Conservation (phyloP, 2,329 filamentous ascomycete species). For the Rosellinia necatrix region DNA sequence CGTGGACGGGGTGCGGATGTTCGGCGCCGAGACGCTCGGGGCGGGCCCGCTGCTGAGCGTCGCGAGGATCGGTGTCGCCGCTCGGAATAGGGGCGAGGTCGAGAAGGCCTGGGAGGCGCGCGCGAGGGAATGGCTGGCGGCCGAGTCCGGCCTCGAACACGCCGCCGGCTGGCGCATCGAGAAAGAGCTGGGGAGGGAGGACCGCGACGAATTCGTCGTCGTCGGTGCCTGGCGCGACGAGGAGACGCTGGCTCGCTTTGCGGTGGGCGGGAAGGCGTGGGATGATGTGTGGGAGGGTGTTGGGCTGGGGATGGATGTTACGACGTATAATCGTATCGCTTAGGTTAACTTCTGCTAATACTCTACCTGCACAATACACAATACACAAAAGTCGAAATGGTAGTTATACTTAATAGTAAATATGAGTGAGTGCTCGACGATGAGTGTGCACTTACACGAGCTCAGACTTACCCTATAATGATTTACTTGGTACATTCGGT, state of each 20-base stretch:
- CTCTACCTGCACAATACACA: too few relatives aligned
- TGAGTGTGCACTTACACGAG: too few relatives aligned
- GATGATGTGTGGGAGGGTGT: constrained; percentile 14
- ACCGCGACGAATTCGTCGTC: constrained; percentile 26
- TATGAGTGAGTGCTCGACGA: too few relatives aligned
- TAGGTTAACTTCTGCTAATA: too few relatives aligned
- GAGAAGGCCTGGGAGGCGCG: constrained; percentile 18
- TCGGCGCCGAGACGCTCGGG: constrained; percentile 12
- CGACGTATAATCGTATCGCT: constrained; percentile 20
- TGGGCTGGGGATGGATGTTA: constrained; percentile 16
- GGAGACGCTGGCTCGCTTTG: constrained; percentile 10
- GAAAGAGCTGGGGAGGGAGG: constrained; percentile 25
- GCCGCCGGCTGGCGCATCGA: constrained; percentile 31
- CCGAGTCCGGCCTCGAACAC: constrained; percentile 15
- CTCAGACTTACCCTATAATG: too few relatives aligned
- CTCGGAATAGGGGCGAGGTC: constrained; percentile 10
- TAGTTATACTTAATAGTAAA: too few relatives aligned
- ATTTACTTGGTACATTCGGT: too few relatives aligned
- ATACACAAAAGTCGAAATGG: too few relatives aligned
- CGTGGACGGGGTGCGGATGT: constrained; percentile 19
- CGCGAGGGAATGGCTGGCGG: constrained; percentile 6
- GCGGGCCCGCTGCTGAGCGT: constrained; percentile 21
- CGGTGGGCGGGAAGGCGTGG: constrained; percentile 11
- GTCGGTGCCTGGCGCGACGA: constrained; percentile 25
- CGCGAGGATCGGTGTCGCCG: constrained; percentile 14